Evolutionary conservation across 225 moss, liverwort and hornwort species (phyloP), one percentile per base, ranked within the genome.

Genomic region (Polytrichum formosum): DNA sequence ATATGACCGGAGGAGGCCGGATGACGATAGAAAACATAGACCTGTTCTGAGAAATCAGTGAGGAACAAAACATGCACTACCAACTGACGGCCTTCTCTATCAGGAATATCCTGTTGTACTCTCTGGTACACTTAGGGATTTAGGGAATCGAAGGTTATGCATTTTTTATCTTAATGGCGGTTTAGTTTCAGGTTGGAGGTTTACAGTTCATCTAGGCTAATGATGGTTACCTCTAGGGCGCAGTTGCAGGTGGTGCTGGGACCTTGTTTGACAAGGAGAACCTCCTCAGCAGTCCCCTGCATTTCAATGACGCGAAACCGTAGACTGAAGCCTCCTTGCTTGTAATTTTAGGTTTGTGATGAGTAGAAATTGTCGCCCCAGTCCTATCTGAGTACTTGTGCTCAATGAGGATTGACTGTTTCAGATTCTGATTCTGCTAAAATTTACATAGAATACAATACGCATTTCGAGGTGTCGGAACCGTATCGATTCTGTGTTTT

Each of bases 321-420:
- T 28, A 23, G 19, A 71, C 71, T 71, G 71, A 71, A 56, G 71
- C 63, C 71, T 71, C 25, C 23, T 29, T 4, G 26, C 7, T 26
- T 18, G 1, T 18, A 22, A 29, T 2, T 25, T 26, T 61, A 20
- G 1, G 0, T 5, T 6, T 1, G 56, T 69, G 56, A 69, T 69
- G 69, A 69, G 55, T 56, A 56, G 56, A 69, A 56, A 69, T 69
- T 69, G 69, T 69, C 27, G 69, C 56, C 29, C 69, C 68, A 56
- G 55, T 69, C 56, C 71, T 79, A 85, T 66, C 70, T 2, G 75
- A 64, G 74, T 46, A 29, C 7, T 19, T 4, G 46, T 74, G 74
- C 35, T 56, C 54, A 66, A 5, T 85, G 76, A 81, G 69, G 85
- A 79, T 72, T 76, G 76, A 82, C 76, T 76, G 65, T 74, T 76